Base-by-base conservation (phyloP, 2,329 filamentous ascomycete species). In the Penicillium sp. region DNA sequence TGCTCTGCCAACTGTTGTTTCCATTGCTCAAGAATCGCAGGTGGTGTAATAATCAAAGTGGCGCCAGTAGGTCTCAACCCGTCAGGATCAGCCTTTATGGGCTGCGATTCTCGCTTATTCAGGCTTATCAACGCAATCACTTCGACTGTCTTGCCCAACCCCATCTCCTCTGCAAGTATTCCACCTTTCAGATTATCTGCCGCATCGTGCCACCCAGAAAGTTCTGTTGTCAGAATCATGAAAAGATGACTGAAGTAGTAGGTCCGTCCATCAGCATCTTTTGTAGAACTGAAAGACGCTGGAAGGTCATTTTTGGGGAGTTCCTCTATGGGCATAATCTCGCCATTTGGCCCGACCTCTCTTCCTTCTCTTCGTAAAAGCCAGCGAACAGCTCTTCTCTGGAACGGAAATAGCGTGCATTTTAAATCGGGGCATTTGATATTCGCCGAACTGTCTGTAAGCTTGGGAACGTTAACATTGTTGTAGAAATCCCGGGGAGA, bases 21-120 rank as follows among this genome's bases (percentile, higher is more conserved):
- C 85, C 85, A 88, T 66, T 88, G 85, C 52, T 85, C 78, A 6
- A 87, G 72, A 43, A 88, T 86, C 2, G 84, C 80, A 7, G 78
- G 76, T 5, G 85, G 85, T 1, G 83, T 85, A 57, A 87, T 85
- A 53, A 88, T 87, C 43, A 88, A 74, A 2, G 85, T 87, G 1
- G 84, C 82, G 19, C 76, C 73, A 34, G 83, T 84, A 43, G 64
- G 63, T 48, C 61, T 69, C 40, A 78, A 58, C 5, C 64, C 64
- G 27, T 66, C 63, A 23, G 58, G 61, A 43, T 65, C 57, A 6
- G 54, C 38, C 38, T 65, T 63, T 3, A 64, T 21, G 10, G 36
- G 36, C n/a, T 58, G 49, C 13, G 60, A 55, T 21, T 65, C 60
- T 25, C 72, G 71, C 27, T 64, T 68, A 58, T 80, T 74, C 45